Conservation (phyloP, 139 green algal species). For the Micromonas commoda region DNA sequence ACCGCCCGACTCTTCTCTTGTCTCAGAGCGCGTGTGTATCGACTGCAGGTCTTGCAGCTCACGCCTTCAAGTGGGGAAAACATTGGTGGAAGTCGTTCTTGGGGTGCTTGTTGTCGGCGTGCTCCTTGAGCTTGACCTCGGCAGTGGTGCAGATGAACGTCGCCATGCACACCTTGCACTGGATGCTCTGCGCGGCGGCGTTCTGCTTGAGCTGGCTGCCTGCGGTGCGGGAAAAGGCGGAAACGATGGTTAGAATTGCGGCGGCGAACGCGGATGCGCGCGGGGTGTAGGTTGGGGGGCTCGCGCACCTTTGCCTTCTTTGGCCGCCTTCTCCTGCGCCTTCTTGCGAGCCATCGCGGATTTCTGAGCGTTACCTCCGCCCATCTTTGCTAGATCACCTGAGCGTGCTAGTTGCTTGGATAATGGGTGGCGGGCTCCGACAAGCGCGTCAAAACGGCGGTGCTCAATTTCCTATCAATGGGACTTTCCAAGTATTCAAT, state of each 20-base stretch:
- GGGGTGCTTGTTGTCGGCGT: slow-evolving; percentile 40
- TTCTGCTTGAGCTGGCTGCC: slow-evolving; percentile 24
- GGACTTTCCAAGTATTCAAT: too few relatives aligned
- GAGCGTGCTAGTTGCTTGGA: too few relatives aligned
- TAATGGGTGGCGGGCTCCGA: too few relatives aligned
- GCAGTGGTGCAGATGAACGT: slow-evolving; percentile 43
- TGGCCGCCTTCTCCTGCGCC: slow-evolving; percentile 12
- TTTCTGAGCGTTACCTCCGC: slow-evolving; percentile 24
- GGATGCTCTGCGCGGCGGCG: slow-evolving; percentile 15
- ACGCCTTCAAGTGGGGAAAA: slow-evolving; percentile 1
- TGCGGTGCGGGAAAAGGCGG: background rate
- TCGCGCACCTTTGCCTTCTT: background rate
- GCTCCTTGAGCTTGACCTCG: slow-evolving; percentile 39
- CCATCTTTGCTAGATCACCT: too few relatives aligned
- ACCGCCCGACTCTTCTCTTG: too few relatives aligned
- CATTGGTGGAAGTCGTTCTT: slow-evolving; percentile 32
- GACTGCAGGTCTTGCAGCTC: too few relatives aligned
- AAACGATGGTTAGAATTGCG: background rate
- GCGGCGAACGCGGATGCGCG: background rate
- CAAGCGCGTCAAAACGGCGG: too few relatives aligned
- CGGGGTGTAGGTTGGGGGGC: too few relatives aligned
- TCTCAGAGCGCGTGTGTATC: too few relatives aligned
- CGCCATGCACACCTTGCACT: slow-evolving; percentile 46
- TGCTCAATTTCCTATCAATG: too few relatives aligned
- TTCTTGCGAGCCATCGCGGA: slow-evolving; percentile 16